Evolutionary conservation across 2,329 filamentous ascomycete species (phyloP).

Genomic region (Colletotrichum abscissum): DNA sequence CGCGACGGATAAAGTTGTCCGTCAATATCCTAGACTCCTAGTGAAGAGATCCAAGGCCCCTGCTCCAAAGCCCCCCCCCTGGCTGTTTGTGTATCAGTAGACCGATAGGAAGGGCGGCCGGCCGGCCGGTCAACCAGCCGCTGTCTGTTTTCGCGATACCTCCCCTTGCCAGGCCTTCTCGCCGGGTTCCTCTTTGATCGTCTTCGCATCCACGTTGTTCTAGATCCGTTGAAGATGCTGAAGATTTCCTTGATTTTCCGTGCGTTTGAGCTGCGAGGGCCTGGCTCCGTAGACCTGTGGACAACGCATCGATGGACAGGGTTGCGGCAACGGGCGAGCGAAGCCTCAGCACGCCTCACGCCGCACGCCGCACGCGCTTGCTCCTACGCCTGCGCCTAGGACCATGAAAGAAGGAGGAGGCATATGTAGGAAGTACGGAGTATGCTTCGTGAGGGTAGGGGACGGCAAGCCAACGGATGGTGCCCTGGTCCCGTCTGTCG

Average conservation of each 20-base stretch:
- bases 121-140: background rate
- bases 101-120: background rate
- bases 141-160: background rate
- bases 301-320: conserved; percentile 9
- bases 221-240: background rate
- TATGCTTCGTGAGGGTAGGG: background rate
- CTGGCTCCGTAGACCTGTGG: background rate
- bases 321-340: background rate
- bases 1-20: background rate
- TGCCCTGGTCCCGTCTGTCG: background rate
- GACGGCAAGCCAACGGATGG: background rate
- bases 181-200: background rate
- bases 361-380: background rate
- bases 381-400: background rate
- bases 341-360: background rate
- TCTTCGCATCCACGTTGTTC: conserved; percentile 2
- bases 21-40: background rate
- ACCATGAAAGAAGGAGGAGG: background rate
- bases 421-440: background rate
- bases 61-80: background rate
- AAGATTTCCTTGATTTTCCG: background rate
- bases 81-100: background rate
- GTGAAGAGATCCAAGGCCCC: background rate
- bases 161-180: background rate
- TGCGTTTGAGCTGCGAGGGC: background rate